Conservation (phyloP, 352 stramenopile species). For the Phytophthora vignae region DNA sequence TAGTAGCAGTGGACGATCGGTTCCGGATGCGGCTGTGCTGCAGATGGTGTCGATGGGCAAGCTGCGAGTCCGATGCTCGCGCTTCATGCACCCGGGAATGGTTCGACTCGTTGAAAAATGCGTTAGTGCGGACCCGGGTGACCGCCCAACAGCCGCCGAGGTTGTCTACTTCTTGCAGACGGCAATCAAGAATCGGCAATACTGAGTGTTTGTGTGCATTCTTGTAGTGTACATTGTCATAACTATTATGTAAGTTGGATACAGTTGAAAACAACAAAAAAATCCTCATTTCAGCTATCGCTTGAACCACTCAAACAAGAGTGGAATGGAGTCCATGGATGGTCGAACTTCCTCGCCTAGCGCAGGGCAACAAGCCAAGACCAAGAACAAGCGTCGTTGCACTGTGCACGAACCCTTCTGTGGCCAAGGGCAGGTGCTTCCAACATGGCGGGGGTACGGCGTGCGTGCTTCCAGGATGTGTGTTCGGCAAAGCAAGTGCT, state of each 20-base stretch:
- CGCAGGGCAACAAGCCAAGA: not conserved
- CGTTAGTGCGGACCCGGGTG: conserved; percentile 28
- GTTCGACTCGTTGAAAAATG: conserved; percentile 26
- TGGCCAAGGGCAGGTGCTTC: not conserved
- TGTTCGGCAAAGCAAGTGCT: not conserved
- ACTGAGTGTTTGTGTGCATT: conserved; percentile 4
- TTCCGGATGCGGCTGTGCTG: conserved; percentile 42
- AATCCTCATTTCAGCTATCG: no score
- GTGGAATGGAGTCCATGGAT: not conserved
- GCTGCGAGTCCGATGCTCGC: conserved; percentile 39
- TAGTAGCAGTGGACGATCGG: conserved; percentile 12
- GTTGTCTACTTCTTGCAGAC: conserved; percentile 41
- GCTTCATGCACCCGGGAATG: conserved; percentile 13
- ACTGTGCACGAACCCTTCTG: not conserved
- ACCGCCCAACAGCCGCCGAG: conserved; percentile 36
- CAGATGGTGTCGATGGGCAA: conserved; percentile 49
- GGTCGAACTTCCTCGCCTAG: no score
- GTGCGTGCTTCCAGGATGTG: not conserved
- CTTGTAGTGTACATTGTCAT: not conserved
- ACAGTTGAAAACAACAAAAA: no score
- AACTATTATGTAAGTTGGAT: not conserved
- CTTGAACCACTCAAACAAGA: no score
- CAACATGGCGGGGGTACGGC: not conserved
- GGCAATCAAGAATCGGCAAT: conserved; percentile 7
- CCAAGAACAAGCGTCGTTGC: not conserved